Conservation (phyloP, 768 basidiomycete species). For the Sarcomyxa edulis region DNA sequence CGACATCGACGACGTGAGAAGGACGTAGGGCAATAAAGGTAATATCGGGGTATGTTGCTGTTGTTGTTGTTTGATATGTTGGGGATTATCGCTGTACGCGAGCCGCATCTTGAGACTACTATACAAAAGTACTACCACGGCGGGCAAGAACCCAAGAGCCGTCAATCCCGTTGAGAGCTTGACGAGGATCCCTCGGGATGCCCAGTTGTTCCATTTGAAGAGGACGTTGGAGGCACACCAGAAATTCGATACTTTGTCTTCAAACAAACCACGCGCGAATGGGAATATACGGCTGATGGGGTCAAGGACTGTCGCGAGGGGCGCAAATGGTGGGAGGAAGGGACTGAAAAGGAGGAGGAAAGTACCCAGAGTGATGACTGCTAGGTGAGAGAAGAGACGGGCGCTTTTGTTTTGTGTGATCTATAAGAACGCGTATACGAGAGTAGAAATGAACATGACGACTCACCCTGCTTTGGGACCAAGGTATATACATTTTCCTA, state of each 20-base stretch:
- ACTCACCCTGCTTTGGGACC: constrained; percentile 68
- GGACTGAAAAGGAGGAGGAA: constrained; percentile 74
- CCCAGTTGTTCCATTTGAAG: constrained; percentile 75
- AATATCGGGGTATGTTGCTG: constrained; percentile 42
- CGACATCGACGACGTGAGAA: constrained; percentile 78
- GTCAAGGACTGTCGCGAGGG: constrained; percentile 43
- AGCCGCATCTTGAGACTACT: constrained; percentile 26
- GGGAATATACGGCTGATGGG: constrained; percentile 85
- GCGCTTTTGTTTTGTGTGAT: constrained; percentile 17
- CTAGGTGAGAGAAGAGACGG: constrained; percentile 64
- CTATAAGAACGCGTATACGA: not conserved
- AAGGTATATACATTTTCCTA: constrained; percentile 85
- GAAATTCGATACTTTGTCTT: constrained; percentile 96
- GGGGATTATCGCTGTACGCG: constrained; percentile 7
- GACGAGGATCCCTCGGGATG: constrained; percentile 43
- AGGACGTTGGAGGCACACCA: constrained; percentile 93
- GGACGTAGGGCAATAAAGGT: constrained; percentile 71
- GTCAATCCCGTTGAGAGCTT: constrained; percentile 67
- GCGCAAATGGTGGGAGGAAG: constrained; percentile 67
- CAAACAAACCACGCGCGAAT: constrained; percentile 84
- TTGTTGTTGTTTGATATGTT: constrained; percentile 7
- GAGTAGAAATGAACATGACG: not conserved
- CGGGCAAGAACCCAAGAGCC: constrained; percentile 63
- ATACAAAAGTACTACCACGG: constrained; percentile 38
- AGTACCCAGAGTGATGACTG: constrained; percentile 49